These are phyloP conservation scores for Umbelopsis isabellina DNA, from an alignment of 192 early-diverging fungal species.

Conservation along the genomic window DNA sequence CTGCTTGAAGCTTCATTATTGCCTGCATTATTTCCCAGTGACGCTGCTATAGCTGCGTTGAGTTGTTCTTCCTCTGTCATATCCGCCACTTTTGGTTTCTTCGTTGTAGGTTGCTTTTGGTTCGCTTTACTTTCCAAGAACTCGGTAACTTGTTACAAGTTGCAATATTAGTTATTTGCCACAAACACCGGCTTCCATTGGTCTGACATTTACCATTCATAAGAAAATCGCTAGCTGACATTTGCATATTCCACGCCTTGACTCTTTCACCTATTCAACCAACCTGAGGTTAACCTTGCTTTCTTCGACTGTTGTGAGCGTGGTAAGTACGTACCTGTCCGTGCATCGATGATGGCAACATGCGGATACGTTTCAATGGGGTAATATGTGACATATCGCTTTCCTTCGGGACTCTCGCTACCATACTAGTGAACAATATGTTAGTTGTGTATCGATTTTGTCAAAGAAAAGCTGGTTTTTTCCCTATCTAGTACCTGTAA, in stretches of 20 bases:
- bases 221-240: constrained; percentile 68
- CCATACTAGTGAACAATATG: constrained; percentile 46
- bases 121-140: constrained; percentile 53
- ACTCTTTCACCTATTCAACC: constrained; percentile 71
- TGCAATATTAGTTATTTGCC: constrained; percentile 14
- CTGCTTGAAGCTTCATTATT: constrained; percentile 6
- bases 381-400: constrained; percentile 74
- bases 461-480: background rate
- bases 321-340: constrained; percentile 65
- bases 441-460: background rate
- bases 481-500: constrained; percentile 65
- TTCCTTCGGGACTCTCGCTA: constrained; percentile 69
- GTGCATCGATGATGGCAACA: constrained; percentile 85
- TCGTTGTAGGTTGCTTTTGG: constrained; percentile 25
- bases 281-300: background rate
- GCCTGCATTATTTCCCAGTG: constrained; percentile 48
- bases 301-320: background rate
- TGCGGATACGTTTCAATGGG: constrained; percentile 75
- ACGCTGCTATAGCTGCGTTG: constrained; percentile 80
- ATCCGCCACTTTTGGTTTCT: constrained; percentile 45
- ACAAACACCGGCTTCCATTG: too few relatives aligned
- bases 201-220: constrained; percentile 56
- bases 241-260: constrained; percentile 64
- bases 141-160: constrained; percentile 50
- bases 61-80: constrained; percentile 93